A percentile compares a stretch with the other conserved stretches of the same genome.
Conservation (phyloP, 1,284 basidiomycete species). For the Tetrapyrgos nigripes region DNA sequence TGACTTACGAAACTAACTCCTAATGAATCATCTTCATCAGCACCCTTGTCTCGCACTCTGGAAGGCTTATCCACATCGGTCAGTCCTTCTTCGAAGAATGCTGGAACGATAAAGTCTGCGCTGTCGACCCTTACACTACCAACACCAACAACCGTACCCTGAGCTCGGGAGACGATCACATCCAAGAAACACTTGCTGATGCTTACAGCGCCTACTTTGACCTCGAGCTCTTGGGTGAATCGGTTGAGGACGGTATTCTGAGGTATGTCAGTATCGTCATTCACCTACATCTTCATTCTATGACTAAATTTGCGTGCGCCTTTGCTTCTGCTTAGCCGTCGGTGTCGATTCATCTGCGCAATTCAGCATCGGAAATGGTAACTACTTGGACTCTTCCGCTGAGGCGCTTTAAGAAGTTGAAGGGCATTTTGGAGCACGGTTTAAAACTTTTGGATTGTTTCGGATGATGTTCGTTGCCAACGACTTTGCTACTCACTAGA, state of each 20-base stretch:
- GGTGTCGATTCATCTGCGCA: background rate
- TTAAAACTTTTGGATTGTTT: too few relatives aligned
- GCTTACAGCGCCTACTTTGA: conserved; percentile 35
- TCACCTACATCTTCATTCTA: background rate
- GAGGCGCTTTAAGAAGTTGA: too few relatives aligned
- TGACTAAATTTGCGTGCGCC: too few relatives aligned
- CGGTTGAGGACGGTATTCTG: conserved; percentile 6
- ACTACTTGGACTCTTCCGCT: background rate
- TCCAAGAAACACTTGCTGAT: conserved; percentile 27
- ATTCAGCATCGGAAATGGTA: background rate
- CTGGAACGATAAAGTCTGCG: conserved; percentile 42
- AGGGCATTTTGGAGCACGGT: too few relatives aligned
- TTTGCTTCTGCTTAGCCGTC: background rate
- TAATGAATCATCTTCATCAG: conserved; percentile 15
- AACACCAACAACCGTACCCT: conserved; percentile 29
- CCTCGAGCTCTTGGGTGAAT: conserved; percentile 5
- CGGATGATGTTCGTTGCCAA: too few relatives aligned
- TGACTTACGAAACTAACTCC: conserved; percentile 1
- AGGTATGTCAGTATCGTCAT: conserved; percentile 3
- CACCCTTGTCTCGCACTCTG: conserved; percentile 37
- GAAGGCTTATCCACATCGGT: conserved; percentile 41
- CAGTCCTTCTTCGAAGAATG: conserved; percentile 50
- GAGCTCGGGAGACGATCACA: conserved; percentile 30
- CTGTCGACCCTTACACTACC: conserved; percentile 28
- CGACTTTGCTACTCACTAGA: too few relatives aligned